Evolutionary conservation across 441 rosid species (phyloP), one percentile per base, ranked within the genome.

Genomic region (Pelargonium australe): DNA sequence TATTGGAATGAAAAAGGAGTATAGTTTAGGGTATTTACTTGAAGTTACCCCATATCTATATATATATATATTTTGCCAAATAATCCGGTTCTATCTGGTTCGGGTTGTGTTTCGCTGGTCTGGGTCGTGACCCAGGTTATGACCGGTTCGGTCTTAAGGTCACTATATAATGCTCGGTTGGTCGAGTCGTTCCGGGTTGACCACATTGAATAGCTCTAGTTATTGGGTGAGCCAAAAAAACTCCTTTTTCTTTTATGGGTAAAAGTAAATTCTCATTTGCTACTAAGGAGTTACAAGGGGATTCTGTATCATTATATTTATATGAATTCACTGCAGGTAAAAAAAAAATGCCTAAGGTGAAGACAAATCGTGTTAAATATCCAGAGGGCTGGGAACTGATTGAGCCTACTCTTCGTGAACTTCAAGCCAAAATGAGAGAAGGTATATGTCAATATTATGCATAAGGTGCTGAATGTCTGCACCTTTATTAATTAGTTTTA

Each of bases 311-410:
- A 44, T 7, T 7, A 23, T 23, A 44, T 7, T 23, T 23, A 0
- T 44, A 12, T 44, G 6, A 7, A 44, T 44, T 44, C 49, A 44
- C 12, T 7, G 47, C 75, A 78, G 84, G 73, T 70, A 13, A 34
- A 66, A 71, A 63, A 71, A 86, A 23, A 23, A 43, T 91, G 97
- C 93, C 95, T 0, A 91, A 91, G 86, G 86, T 89, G 31, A 87
- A 85, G 78, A 89, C 93, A 0, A 91, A 84, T 75, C 80, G 88
- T 20, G 84, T 85, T 65, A 83, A 82, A 67, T 84, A 84, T 69
- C 95, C 93, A 45, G 89, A 87, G 72, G 93, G 96, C 6, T 91
- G 95, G 95, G 93, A 91, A 68, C 75, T 89, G 75, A 89, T 89
- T 11, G 97, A 91, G 79, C 97, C 93, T 66, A 91, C 93, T 10